Evolutionary conservation across 768 basidiomycete species (phyloP).

Genomic region (Grammothele lineata): DNA sequence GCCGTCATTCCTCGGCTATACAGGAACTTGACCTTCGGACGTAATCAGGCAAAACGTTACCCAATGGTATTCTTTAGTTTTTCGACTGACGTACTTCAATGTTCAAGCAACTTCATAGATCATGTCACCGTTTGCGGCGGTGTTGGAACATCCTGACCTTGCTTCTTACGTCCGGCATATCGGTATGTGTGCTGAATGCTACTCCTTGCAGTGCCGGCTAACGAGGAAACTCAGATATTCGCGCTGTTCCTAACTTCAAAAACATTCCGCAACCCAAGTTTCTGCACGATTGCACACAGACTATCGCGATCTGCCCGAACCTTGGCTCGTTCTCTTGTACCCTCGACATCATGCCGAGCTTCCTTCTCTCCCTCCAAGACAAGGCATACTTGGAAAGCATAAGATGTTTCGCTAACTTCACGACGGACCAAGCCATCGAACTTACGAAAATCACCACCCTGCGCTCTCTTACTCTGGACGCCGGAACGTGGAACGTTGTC

Average conservation of each 20-base stretch:
- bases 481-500: constrained; percentile 58
- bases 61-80: constrained; percentile 32
- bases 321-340: constrained; percentile 56
- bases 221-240: constrained; percentile 41
- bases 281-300: constrained; percentile 45
- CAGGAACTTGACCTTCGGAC: constrained; percentile 48
- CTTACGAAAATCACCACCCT: constrained; percentile 39
- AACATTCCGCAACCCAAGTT: constrained; percentile 35
- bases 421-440: constrained; percentile 42
- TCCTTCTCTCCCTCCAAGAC: constrained; percentile 43
- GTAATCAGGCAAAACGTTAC: constrained; percentile 56
- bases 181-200: constrained; percentile 36
- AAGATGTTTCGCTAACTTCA: constrained; percentile 50
- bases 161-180: constrained; percentile 57
- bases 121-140: constrained; percentile 57
- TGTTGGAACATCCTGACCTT: constrained; percentile 48
- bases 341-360: constrained; percentile 40
- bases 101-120: constrained; percentile 25
- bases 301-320: constrained; percentile 47
- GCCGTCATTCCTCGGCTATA: constrained; percentile 65
- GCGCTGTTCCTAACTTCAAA: constrained; percentile 40
- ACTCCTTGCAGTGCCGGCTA: not conserved
- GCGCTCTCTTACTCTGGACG: constrained; percentile 48
- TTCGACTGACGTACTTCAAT: not conserved
- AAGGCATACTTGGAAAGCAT: constrained; percentile 44